These are phyloP conservation scores for Parietaria judaica DNA, from an alignment of 306 rosid genomes.

Conservation along the genomic window DNA sequence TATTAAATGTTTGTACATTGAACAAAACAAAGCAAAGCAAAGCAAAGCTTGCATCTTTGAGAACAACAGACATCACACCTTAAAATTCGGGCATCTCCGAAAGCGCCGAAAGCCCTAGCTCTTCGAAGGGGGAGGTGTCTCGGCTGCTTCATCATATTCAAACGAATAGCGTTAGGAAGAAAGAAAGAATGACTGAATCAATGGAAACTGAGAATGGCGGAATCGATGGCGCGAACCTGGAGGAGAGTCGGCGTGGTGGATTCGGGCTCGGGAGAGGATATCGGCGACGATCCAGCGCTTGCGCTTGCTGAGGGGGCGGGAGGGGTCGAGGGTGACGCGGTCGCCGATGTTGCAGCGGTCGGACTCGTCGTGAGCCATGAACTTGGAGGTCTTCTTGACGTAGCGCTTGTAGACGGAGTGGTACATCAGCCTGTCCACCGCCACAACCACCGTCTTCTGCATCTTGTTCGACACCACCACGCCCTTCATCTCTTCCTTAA, in stretches of 20 bases:
- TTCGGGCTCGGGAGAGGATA: slow-evolving; percentile 76
- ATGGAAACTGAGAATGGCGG: background rate
- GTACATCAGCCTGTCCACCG: slow-evolving; percentile 69
- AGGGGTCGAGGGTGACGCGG: slow-evolving; percentile 61
- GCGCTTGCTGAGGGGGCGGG: slow-evolving; percentile 77
- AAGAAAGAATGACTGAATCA: background rate
- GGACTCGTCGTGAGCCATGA: slow-evolving; percentile 85
- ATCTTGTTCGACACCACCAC: slow-evolving; percentile 90
- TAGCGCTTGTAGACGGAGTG: slow-evolving; percentile 66
- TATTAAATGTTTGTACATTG: too few relatives aligned
- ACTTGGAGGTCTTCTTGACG: slow-evolving; percentile 81
- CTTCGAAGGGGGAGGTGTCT: too few relatives aligned
- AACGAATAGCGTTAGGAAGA: background rate
- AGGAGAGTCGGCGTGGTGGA: background rate
- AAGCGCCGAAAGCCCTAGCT: too few relatives aligned
- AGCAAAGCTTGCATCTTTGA: too few relatives aligned
- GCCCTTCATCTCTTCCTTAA: slow-evolving; percentile 52
- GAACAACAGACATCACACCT: too few relatives aligned
- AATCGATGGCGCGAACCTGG: too few relatives aligned
- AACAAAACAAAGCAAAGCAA: too few relatives aligned
- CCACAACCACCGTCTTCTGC: slow-evolving; percentile 96
- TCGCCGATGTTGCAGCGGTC: slow-evolving; percentile 71
- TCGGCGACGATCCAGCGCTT: slow-evolving; percentile 86
- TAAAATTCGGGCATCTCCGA: too few relatives aligned
- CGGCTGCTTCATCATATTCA: background rate